These are phyloP conservation scores for Wallacemonas sp. DNA, from an alignment of 208 protist species.

Conservation along the genomic window DNA sequence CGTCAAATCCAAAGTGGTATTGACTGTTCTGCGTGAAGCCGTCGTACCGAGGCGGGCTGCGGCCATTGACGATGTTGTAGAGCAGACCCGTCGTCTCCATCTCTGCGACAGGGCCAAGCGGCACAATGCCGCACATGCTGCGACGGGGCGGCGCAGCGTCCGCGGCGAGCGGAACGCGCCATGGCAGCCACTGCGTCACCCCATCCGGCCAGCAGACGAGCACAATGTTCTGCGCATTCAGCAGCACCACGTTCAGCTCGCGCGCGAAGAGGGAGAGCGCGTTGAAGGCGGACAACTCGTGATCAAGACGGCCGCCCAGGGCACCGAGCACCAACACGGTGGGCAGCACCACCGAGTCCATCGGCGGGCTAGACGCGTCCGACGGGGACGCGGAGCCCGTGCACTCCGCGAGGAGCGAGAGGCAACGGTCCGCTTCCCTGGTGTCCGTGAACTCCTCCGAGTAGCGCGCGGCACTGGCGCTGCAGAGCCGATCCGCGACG, in stretches of 20 bases:
- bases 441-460: slow-evolving; percentile 1
- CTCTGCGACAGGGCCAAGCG: slow-evolving; percentile 55
- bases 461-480: not conserved
- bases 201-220: slow-evolving; percentile 77
- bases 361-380: not conserved
- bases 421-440: not conserved
- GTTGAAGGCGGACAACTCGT: slow-evolving; percentile 58
- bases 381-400: slow-evolving; percentile 9
- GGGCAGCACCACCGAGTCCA: slow-evolving; percentile 45
- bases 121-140: slow-evolving; percentile 59
- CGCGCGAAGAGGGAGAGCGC: slow-evolving; percentile 31
- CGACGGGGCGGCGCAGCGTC: slow-evolving; percentile 12
- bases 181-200: slow-evolving; percentile 50
- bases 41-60: slow-evolving; percentile 31
- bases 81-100: slow-evolving; percentile 71
- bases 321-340: slow-evolving; percentile 62
- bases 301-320: slow-evolving; percentile 78
- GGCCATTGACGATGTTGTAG: slow-evolving; percentile 71
- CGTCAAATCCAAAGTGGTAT: slow-evolving; percentile 57
- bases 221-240: slow-evolving; percentile 58
- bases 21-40: slow-evolving; percentile 42
- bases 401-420: slow-evolving; percentile 3
- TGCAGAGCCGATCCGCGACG: not conserved
- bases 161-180: slow-evolving; percentile 4
- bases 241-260: slow-evolving; percentile 37